Percentiles rank a stretch among this genome's conserved stretches.
phyloP scores from a whole-genome alignment of 2,329 filamentous ascomycete species.

The Hymenoscyphus linearis region DNA sequence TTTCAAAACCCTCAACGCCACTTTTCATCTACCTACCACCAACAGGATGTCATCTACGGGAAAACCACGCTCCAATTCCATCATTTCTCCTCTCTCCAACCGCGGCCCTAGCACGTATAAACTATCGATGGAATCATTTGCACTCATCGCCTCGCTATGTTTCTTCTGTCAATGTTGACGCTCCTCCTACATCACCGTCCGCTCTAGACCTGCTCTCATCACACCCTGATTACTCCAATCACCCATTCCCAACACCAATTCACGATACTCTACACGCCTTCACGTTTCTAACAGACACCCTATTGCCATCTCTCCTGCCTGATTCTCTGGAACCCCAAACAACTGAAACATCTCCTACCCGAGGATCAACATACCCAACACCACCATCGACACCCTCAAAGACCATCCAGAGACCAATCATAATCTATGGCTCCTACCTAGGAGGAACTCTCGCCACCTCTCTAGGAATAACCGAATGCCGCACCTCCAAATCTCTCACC shows the following conservation, averaged over 20 bases:
- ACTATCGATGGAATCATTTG: slow-evolving; percentile 50
- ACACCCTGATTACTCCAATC: slow-evolving; percentile 15
- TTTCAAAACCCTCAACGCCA: slow-evolving; percentile 34
- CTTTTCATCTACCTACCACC: slow-evolving; percentile 51
- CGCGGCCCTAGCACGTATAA: slow-evolving; percentile 49
- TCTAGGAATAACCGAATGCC: slow-evolving; percentile 52
- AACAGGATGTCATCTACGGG: slow-evolving; percentile 36
- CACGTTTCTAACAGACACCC: slow-evolving; percentile 21
- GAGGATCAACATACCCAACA: not conserved
- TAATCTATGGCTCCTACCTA: slow-evolving; percentile 52
- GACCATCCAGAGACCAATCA: slow-evolving; percentile 19
- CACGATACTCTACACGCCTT: slow-evolving; percentile 53
- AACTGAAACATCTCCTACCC: not conserved
- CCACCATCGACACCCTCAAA: slow-evolving; percentile 1
- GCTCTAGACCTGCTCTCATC: slow-evolving; percentile 8
- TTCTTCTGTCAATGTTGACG: not conserved
- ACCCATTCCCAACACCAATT: slow-evolving; percentile 50
- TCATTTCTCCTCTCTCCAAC: slow-evolving; percentile 41
- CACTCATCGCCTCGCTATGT: slow-evolving; percentile 2
- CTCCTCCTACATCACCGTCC: slow-evolving; percentile 1
- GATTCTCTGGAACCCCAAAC: not conserved
- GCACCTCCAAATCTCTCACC: slow-evolving; percentile 34
- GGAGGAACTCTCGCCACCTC: slow-evolving; percentile 53
- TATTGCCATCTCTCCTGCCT: slow-evolving; percentile 16
- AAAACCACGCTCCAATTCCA: slow-evolving; percentile 35